Conservation (phyloP, 306 rosid species). For the Erythrophleum fordii region DNA sequence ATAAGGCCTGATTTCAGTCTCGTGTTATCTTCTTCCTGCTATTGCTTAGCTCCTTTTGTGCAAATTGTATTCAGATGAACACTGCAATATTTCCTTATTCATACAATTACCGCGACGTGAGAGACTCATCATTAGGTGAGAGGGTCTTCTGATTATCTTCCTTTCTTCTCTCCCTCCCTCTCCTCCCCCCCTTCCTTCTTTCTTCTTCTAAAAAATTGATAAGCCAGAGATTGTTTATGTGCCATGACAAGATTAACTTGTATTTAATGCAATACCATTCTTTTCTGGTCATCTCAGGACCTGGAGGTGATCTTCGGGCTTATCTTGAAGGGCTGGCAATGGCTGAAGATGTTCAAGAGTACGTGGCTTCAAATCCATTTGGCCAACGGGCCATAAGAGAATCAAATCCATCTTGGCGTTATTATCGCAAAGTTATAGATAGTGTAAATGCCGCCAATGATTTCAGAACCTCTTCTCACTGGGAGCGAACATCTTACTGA, state of each 20-base stretch:
- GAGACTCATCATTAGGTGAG: slow-evolving; percentile 79
- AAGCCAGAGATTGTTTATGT: slow-evolving; percentile 1
- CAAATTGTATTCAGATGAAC: slow-evolving; percentile 58
- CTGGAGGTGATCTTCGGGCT: slow-evolving; percentile 69
- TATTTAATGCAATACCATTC: neutral
- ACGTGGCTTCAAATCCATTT: slow-evolving; percentile 64
- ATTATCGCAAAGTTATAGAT: slow-evolving; percentile 50
- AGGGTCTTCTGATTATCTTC: slow-evolving; percentile 16
- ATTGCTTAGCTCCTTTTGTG: slow-evolving; percentile 5
- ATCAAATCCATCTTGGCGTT: slow-evolving; percentile 62
- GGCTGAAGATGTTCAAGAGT: slow-evolving; percentile 68
- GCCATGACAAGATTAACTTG: neutral
- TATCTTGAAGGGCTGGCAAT: slow-evolving; percentile 64
- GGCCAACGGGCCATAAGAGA: slow-evolving; percentile 76
- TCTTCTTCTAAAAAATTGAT: neutral
- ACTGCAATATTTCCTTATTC: slow-evolving; percentile 82
- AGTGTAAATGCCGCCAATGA: neutral
- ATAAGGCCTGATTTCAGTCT: slow-evolving; percentile 14
- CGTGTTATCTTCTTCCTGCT: slow-evolving; percentile 33
- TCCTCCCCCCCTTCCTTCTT: neutral
- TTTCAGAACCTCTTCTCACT: neutral
- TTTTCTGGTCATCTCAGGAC: slow-evolving; percentile 53
- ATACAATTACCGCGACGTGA: slow-evolving; percentile 44
- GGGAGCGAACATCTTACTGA: slow-evolving; percentile 6
- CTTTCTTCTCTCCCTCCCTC: neutral